Percentiles rank a stretch among this genome's conserved stretches.
Evolutionary conservation across 805 yeast genomes (phyloP).

Genomic region (Spathaspora gorwiae): DNA sequence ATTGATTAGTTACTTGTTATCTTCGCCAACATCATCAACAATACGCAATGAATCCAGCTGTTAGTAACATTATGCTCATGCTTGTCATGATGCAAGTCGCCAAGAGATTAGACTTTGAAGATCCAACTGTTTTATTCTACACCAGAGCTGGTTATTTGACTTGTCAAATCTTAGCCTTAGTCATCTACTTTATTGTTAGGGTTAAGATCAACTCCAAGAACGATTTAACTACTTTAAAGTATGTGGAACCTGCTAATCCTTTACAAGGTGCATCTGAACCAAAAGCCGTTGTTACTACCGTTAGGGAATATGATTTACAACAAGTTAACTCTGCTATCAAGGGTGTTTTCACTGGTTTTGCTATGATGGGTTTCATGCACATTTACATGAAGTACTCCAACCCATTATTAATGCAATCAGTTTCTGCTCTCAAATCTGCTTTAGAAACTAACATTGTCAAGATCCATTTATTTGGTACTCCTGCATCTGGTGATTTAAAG

Average conservation of each 20-base stretch:
- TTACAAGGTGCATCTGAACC: conserved; percentile 71
- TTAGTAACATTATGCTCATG: conserved; percentile 84
- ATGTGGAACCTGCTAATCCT: conserved; percentile 78
- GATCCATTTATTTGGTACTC: conserved; percentile 79
- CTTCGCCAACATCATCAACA: neutral
- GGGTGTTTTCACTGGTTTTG: conserved; percentile 80
- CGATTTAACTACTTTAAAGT: conserved; percentile 88
- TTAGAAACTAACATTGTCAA: conserved; percentile 85
- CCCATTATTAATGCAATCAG: conserved; percentile 92
- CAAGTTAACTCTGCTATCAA: conserved; percentile 79
- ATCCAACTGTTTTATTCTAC: conserved; percentile 66
- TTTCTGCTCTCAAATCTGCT: conserved; percentile 86
- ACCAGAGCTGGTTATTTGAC: conserved; percentile 70
- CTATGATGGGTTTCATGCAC: conserved; percentile 99
- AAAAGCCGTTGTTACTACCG: conserved; percentile 82
- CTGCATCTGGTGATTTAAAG: conserved; percentile 86
- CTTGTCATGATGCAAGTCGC: conserved; percentile 95
- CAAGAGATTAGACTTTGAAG: conserved; percentile 81
- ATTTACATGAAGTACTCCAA: conserved; percentile 95
- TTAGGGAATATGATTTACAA: conserved; percentile 88
- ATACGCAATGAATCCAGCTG: conserved; percentile 72
- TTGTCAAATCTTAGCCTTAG: conserved; percentile 61
- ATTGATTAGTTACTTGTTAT: too few relatives aligned
- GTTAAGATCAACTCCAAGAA: conserved; percentile 64
- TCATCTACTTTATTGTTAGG: conserved; percentile 63